phyloP scores from a whole-genome alignment of 2,329 filamentous ascomycete genomes.

The Ophiostoma piceae region DNA sequence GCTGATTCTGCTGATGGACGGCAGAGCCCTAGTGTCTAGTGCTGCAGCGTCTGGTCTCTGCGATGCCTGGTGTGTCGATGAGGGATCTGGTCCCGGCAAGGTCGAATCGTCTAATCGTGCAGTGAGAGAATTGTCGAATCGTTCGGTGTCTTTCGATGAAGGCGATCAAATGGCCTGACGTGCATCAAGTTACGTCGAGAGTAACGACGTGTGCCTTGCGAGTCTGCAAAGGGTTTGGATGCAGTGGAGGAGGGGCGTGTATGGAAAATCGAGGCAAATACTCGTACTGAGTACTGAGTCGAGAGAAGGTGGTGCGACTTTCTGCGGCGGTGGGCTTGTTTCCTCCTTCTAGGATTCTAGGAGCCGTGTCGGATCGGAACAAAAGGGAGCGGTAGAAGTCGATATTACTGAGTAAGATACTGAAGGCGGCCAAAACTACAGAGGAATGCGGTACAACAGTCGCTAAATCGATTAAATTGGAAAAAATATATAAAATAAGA shows the following conservation, averaged over 20 bases:
- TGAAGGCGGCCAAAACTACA: not conserved
- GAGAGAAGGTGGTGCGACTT: conserved; percentile 22
- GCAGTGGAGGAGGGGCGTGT: conserved; percentile 18
- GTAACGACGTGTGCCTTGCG: not conserved
- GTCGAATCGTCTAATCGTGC: not conserved
- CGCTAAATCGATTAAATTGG: not conserved
- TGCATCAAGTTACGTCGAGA: not conserved
- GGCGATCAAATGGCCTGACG: conserved; percentile 23
- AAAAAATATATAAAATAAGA: not conserved
- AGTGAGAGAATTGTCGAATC: not conserved
- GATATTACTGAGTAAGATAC: not conserved
- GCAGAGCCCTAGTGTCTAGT: not conserved
- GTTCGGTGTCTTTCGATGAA: not conserved
- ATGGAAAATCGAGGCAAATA: conserved; percentile 9
- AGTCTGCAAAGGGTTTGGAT: not conserved
- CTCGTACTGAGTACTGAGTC: not conserved
- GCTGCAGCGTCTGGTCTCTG: not conserved
- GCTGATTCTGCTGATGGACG: not conserved
- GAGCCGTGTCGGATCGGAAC: conserved; percentile 12
- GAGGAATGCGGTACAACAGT: not conserved
- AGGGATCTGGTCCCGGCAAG: not conserved
- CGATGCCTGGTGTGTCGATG: not conserved
- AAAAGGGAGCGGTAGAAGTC: not conserved
- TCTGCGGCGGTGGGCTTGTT: conserved; percentile 7
- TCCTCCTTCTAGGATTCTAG: not conserved